Evolutionary conservation across 2,329 filamentous ascomycete species (phyloP).

Genomic region (Ascosphaera aggregata): DNA sequence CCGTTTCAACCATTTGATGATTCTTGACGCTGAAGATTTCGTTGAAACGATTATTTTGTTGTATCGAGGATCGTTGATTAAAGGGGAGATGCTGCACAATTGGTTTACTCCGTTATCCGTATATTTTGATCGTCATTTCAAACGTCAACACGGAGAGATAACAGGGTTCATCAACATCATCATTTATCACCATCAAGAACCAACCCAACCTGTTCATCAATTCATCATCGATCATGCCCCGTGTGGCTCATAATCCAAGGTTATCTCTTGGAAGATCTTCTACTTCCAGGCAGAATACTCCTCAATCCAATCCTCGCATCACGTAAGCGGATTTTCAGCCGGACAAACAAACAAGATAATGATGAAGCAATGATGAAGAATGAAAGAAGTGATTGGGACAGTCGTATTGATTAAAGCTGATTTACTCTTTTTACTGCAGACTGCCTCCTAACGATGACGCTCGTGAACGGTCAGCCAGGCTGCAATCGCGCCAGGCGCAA

Average conservation of each 20-base stretch:
- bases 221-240: slow-evolving; percentile 24
- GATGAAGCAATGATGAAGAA: too few relatives aligned
- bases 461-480: slow-evolving; percentile 68
- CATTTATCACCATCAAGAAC: not conserved
- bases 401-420: too few relatives aligned
- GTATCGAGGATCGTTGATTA: too few relatives aligned
- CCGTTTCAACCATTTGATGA: too few relatives aligned
- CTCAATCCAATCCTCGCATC: not conserved
- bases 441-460: slow-evolving; percentile 94
- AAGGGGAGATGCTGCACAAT: too few relatives aligned
- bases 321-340: not conserved
- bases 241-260: slow-evolving; percentile 26
- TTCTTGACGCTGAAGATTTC: too few relatives aligned
- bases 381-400: too few relatives aligned
- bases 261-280: slow-evolving; percentile 16
- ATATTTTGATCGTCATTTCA: not conserved
- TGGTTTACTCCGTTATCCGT: not conserved
- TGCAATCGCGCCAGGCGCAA: slow-evolving; percentile 67
- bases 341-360: too few relatives aligned
- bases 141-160: not conserved
- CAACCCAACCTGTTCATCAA: too few relatives aligned
- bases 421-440: slow-evolving; percentile 21
- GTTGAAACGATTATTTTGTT: too few relatives aligned
- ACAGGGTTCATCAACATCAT: not conserved
- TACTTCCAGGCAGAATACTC: not conserved